These are phyloP conservation scores for Nitzschia sp. DNA, from an alignment of 108 stramenopile species.

Conservation along the genomic window DNA sequence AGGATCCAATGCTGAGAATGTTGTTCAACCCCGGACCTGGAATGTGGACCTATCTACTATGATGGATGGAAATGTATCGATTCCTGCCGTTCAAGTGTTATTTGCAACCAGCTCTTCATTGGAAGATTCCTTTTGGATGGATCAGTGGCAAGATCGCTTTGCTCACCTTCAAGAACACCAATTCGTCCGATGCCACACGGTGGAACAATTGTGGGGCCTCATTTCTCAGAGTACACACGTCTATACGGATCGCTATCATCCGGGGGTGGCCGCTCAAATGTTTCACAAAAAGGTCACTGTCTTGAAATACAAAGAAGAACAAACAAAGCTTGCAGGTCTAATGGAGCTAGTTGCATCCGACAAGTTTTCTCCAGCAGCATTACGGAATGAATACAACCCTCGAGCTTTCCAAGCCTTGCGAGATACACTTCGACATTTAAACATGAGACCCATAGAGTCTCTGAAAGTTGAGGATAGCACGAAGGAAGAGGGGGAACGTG, in stretches of 20 bases:
- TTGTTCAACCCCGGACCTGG: background rate
- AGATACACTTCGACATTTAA: background rate
- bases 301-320: constrained; percentile 2
- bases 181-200: constrained; percentile 6
- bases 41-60: background rate
- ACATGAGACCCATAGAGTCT: background rate
- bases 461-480: no score
- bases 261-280: constrained; percentile 4
- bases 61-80: background rate
- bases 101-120: constrained; percentile 21
- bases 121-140: constrained; percentile 5
- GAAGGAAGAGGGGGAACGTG: background rate
- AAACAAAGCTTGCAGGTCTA: constrained; percentile 4
- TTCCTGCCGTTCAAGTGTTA: background rate
- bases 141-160: background rate
- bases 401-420: background rate
- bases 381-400: background rate
- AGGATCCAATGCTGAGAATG: constrained; percentile 11
- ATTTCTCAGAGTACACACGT: background rate
- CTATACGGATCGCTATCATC: constrained; percentile 21
- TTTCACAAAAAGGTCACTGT: background rate
- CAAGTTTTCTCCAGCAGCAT: background rate
- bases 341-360: background rate
- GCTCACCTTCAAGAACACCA: constrained; percentile 5
- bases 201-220: constrained; percentile 13